Base-by-base conservation (phyloP, 257 asterid genomes). In the Ligustrum vulgare region DNA sequence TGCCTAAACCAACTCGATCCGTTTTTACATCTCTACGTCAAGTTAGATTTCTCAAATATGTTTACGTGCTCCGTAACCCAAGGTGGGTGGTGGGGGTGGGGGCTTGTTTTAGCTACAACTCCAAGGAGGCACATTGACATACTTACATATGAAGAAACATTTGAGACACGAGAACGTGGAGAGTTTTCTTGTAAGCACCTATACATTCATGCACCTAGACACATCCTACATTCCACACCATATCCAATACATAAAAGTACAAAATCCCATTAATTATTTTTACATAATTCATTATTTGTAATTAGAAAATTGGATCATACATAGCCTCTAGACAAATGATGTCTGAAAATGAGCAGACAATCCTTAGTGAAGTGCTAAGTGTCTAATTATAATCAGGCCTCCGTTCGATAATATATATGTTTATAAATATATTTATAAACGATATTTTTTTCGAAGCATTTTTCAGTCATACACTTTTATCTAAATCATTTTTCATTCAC, bases 121-220 rank as follows among this genome's bases (percentile, higher is more conserved):
- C 32, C 34, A 60, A 25, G 75, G 77, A 62, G 79, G 75, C 68
- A 80, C 51, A 65, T 75, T 69, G n/a, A 28, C 31, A 0, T 28
- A n/a, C 36, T 23, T 31, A n/a, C 81, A 80, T 18, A 60, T 80
- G 69, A 72, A 72, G 78, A 79, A 76, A 72, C 76, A 80, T 62
- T 67, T 25, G 64, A 67, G 78, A 41, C 81, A 80, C 23, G 71
- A 71, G 80, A 71, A 75, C 71, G 71, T 80, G 84, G 77, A 4
- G 20, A 72, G 76, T 72, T 76, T 76, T 72, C 72, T 75, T 67
- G 72, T 71, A 75, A 73, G 72, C 79, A 79, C 37, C 77, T 56
- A 73, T 37, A 63, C 28, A 65, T 74, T 63, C 77, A 81, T 73
- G 77, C 80, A 77, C 72, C 75, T 4, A 43, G 67, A 39, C 78